phyloP scores from a whole-genome alignment of 306 rosid genomes.

The Quercus agrifolia region DNA sequence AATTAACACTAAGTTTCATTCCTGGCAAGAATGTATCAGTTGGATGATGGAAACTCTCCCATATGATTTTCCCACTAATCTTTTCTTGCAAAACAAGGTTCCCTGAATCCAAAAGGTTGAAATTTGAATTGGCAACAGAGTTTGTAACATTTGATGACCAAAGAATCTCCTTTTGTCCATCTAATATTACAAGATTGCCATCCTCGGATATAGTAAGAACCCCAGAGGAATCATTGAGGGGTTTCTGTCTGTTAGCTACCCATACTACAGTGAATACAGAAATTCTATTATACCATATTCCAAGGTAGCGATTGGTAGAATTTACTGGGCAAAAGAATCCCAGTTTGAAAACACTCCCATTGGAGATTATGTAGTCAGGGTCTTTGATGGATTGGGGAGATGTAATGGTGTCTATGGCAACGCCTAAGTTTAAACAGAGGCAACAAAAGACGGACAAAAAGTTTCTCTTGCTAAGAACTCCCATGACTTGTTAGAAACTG shows the following conservation, averaged over 20 bases:
- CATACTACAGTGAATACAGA: constrained; percentile 8
- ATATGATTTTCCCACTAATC: background rate
- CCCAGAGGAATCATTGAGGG: constrained; percentile 26
- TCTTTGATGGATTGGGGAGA: background rate
- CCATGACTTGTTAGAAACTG: background rate
- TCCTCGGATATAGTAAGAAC: constrained; percentile 11
- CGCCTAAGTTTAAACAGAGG: background rate
- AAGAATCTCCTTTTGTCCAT: constrained; percentile 5
- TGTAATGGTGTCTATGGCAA: background rate
- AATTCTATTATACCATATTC: constrained; percentile 18
- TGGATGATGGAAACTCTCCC: constrained; percentile 46
- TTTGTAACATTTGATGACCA: constrained; percentile 39
- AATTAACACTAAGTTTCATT: constrained; percentile 7
- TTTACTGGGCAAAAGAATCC: constrained; percentile 24
- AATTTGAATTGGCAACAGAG: constrained; percentile 2
- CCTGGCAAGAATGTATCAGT: constrained; percentile 5
- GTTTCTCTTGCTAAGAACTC: background rate
- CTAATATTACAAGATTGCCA: constrained; percentile 30
- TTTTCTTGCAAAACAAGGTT: constrained; percentile 23
- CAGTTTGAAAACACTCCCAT: background rate
- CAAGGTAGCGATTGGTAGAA: constrained; percentile 1
- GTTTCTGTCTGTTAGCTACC: constrained; percentile 38
- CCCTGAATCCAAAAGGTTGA: constrained; percentile 34
- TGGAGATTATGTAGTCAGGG: background rate
- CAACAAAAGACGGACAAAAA: background rate